These are phyloP conservation scores for Coniferiporia weirii DNA, from an alignment of 1,284 basidiomycete species.

Conservation along the genomic window DNA sequence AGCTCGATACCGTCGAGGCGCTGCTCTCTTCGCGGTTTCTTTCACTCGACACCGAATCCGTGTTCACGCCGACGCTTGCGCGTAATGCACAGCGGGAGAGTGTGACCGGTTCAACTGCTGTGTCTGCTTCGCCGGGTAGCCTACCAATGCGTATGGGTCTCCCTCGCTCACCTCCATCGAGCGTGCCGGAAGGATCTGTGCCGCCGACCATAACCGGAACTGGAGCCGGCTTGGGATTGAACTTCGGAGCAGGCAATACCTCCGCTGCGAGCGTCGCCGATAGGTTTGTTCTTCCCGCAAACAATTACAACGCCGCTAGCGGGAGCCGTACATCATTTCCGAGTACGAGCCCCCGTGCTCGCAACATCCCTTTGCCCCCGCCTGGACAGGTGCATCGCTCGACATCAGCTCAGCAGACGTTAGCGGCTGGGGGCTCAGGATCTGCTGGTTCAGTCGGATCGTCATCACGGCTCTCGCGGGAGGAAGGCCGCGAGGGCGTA, in stretches of 20 bases:
- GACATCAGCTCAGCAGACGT: constrained; percentile 5
- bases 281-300: constrained; percentile 46
- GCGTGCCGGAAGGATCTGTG: constrained; percentile 1
- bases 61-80: constrained; percentile 58
- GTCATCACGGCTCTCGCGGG: constrained; percentile 32
- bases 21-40: constrained; percentile 68
- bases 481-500: constrained; percentile 31
- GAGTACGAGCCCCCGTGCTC: constrained; percentile 30
- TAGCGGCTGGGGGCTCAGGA: constrained; percentile 24
- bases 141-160: constrained; percentile 38
- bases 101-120: constrained; percentile 18
- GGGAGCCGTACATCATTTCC: constrained; percentile 14
- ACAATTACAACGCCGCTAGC: constrained; percentile 5
- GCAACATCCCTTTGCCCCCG: constrained; percentile 33
- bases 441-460: constrained; percentile 30
- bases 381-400: constrained; percentile 18
- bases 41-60: constrained; percentile 50
- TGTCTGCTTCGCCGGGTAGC: constrained; percentile 39
- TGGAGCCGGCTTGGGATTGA: constrained; percentile 2
- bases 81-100: constrained; percentile 41
- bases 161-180: constrained; percentile 37
- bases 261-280: constrained; percentile 40
- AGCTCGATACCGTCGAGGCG: constrained; percentile 68
- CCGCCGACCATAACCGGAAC: not conserved
- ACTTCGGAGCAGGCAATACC: constrained; percentile 1